Conservation (phyloP, 345 rosid genomes). For the Hibiscus syriacus region DNA sequence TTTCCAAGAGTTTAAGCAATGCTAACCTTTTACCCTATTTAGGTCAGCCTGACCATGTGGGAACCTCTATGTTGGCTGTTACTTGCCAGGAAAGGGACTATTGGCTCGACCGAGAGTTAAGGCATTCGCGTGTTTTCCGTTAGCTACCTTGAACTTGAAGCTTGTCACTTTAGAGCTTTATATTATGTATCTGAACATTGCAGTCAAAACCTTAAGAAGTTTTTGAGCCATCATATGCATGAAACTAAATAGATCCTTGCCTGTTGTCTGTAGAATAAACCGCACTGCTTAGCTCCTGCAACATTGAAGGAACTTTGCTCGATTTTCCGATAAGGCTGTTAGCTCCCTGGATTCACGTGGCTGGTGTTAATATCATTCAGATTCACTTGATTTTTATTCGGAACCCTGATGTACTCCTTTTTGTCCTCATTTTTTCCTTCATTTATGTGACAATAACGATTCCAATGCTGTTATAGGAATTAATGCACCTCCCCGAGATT, state of each 20-base stretch:
- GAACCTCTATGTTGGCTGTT: neutral
- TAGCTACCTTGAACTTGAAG: neutral
- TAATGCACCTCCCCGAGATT: conserved; percentile 66
- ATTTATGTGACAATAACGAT: neutral
- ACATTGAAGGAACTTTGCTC: neutral
- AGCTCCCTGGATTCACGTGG: neutral
- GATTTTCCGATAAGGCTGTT: neutral
- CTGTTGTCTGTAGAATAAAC: neutral
- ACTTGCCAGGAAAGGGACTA: neutral
- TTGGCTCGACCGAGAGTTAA: neutral
- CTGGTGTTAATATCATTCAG: neutral
- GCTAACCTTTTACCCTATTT: neutral
- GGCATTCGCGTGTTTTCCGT: neutral
- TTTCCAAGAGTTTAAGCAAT: neutral
- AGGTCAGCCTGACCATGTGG: neutral
- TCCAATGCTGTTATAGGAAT: conserved; percentile 34
- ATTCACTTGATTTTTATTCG: neutral
- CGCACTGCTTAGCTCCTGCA: neutral
- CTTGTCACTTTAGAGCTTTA: neutral
- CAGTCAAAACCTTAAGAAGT: neutral
- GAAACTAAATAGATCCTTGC: neutral
- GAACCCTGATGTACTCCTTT: neutral
- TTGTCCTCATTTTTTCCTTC: neutral
- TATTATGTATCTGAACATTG: neutral
- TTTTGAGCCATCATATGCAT: neutral